Base-by-base conservation (phyloP, 1,284 basidiomycete species). In the Mycosarcoma mackinlayi region DNA sequence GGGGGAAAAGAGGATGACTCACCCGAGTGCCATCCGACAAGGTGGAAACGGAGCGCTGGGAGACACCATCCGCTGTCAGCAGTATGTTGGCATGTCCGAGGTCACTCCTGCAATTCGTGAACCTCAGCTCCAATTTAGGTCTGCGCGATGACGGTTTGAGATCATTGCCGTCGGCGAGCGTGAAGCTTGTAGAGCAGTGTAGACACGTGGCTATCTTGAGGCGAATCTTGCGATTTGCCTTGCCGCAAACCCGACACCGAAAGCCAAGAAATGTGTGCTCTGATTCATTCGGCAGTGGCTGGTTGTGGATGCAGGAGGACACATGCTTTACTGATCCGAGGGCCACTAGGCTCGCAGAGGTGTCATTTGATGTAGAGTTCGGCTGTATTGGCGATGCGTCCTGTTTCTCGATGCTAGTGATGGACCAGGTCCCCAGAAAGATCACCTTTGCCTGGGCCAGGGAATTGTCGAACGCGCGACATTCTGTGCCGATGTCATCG, bases 61-160 rank as follows among this genome's bases (percentile, higher is more conserved):
- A 46, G 7, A 66, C 10, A 23, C 21, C 44, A 35, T 60, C 40
- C 5, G 39, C 5, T 14, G 52, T 40, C 44, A 66, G 25, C 0
- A 60, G 28, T 18, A 66, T n/a, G n/a, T 60, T 60, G 13, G 53
- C 53, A 23, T 56, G 48, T 13, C 63, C 57, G 7, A 66, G 63
- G 28, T 56, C 57, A 40, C 57, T 60, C 19, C 57, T 53, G 21
- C 52, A 19, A 6, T 53, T 57, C 14, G 44, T 52, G 25, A 48
- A 66, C 14, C n/a, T 28, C 6, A 66, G 33, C 30, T 60, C 40
- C 48, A 60, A 48, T 35, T 60, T 60, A 31, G 41, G 51, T 24
- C 19, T 42, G 6, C 19, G 41, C 8, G 41, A n/a, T 19, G 28
- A n/a, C 9, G 24, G 41, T 24, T 19, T 39, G 14, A n/a, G 11